Percentiles rank a stretch among this genome's conserved stretches.
These are phyloP conservation scores for Fagus crenata DNA, from an alignment of 306 rosid species.

Conservation along the genomic window DNA sequence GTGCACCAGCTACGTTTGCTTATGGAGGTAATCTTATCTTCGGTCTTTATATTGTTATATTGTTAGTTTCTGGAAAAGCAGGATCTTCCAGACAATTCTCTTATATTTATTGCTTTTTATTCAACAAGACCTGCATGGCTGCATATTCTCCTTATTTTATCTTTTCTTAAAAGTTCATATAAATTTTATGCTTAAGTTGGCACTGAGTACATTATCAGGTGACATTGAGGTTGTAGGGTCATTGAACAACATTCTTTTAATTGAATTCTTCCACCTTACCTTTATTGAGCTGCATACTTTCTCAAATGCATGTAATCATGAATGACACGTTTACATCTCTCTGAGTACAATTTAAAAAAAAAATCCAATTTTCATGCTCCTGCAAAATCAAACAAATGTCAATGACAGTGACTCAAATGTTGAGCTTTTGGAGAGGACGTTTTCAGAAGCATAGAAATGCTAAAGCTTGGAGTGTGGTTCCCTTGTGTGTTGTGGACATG, in stretches of 20 bases:
- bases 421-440: too few relatives aligned
- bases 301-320: not conserved
- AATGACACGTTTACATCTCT: not conserved
- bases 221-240: not conserved
- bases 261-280: not conserved
- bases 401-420: not conserved
- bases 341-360: not conserved
- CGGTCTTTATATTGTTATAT: not conserved
- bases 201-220: not conserved
- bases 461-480: too few relatives aligned
- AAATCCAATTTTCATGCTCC: not conserved
- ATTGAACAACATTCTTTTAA: not conserved
- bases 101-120: not conserved
- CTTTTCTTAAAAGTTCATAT: not conserved
- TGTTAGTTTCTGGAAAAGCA: not conserved
- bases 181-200: not conserved
- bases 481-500: too few relatives aligned
- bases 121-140: not conserved
- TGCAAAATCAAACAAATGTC: not conserved
- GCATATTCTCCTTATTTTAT: not conserved
- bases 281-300: not conserved
- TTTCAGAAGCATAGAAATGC: too few relatives aligned
- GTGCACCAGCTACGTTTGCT: slow-evolving; percentile 93
- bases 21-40: slow-evolving; percentile 69
- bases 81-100: not conserved